Percentiles rank a stretch among this genome's conserved stretches.
Evolutionary conservation across 1,139 yeast genomes (phyloP).

Genomic region (Magnusiomyces tetraspermus): DNA sequence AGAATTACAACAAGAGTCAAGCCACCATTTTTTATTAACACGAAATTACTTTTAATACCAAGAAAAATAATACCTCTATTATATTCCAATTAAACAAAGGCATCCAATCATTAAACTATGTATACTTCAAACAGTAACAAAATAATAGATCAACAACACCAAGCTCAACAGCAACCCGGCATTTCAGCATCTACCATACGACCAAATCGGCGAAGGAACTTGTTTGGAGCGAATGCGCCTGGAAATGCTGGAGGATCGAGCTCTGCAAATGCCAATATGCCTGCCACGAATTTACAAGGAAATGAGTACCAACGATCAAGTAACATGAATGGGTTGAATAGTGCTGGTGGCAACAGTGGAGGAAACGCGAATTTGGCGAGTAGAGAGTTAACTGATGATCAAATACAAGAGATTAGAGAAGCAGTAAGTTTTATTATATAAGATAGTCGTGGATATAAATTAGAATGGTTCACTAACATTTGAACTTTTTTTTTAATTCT

Average conservation of each 20-base stretch:
- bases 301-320: neutral
- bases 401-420: slow-evolving; percentile 84
- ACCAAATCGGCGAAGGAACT: neutral
- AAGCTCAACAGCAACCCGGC: neutral
- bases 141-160: neutral
- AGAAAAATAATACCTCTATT: no score
- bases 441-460: neutral
- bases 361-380: neutral
- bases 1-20: no score
- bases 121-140: neutral
- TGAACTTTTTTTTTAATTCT: slow-evolving; percentile 7
- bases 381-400: slow-evolving; percentile 70
- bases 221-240: neutral
- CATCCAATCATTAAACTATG: no score
- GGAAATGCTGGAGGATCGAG: neutral
- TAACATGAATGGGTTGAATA: neutral
- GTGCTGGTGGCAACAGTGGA: neutral
- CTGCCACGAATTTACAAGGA: neutral
- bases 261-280: neutral
- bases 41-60: no score
- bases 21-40: no score
- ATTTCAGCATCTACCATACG: neutral
- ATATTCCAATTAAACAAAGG: no score
- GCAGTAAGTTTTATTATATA: slow-evolving; percentile 41
- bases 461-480: neutral